phyloP scores from a whole-genome alignment of 768 basidiomycete species.

The Pleurotus giganteus region DNA sequence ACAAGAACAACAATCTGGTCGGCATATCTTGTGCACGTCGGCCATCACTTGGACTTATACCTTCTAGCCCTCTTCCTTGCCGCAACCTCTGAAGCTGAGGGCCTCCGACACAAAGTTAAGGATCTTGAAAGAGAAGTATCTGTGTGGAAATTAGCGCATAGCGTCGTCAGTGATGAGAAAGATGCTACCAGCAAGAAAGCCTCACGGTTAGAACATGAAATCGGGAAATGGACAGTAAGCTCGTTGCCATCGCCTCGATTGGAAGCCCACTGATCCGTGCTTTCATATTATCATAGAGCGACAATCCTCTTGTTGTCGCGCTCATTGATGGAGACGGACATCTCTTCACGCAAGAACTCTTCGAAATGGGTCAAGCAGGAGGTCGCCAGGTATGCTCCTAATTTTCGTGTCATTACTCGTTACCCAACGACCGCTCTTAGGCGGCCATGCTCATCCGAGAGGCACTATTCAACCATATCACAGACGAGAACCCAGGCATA shows the following conservation, averaged over 20 bases:
- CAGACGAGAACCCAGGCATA: slow-evolving; percentile 2
- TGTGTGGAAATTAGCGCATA: slow-evolving; percentile 38
- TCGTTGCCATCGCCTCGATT: background rate
- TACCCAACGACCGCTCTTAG: slow-evolving; percentile 14
- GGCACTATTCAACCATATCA: slow-evolving; percentile 14
- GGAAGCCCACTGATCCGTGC: background rate
- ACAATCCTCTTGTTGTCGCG: slow-evolving; percentile 39
- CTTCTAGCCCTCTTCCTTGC: slow-evolving; percentile 26
- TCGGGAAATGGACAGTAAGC: slow-evolving; percentile 29
- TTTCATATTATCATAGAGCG: slow-evolving; percentile 24
- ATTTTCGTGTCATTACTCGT: slow-evolving; percentile 22
- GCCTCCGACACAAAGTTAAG: slow-evolving; percentile 25
- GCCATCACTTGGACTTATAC: background rate
- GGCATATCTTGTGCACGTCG: background rate
- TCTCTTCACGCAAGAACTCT: slow-evolving; percentile 39
- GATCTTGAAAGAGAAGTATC: slow-evolving; percentile 37
- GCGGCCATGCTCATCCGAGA: slow-evolving; percentile 32
- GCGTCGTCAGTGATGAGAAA: slow-evolving; percentile 31
- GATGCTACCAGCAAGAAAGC: slow-evolving; percentile 24
- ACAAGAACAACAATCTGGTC: slow-evolving; percentile 32
- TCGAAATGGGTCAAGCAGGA: slow-evolving; percentile 38
- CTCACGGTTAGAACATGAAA: slow-evolving; percentile 26
- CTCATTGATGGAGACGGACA: slow-evolving; percentile 45
- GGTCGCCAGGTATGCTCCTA: slow-evolving; percentile 36
- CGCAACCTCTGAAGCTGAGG: slow-evolving; percentile 28